These are phyloP conservation scores for Alloteropsis angusta DNA, from an alignment of 202 grass and related monocot genomes.

Conservation along the genomic window DNA sequence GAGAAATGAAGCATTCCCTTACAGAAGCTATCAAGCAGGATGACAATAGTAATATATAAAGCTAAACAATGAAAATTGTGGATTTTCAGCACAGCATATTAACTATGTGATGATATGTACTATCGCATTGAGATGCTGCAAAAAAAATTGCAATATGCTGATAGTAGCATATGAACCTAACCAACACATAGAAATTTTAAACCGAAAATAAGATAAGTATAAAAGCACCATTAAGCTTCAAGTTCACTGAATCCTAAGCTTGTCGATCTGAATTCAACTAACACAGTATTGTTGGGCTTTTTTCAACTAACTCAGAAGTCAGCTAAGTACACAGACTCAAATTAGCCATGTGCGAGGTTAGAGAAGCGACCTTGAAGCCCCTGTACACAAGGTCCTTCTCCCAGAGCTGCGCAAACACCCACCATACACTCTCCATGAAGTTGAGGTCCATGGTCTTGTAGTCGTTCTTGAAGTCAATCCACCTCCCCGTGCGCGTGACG, in stretches of 20 bases:
- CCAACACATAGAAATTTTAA: not conserved
- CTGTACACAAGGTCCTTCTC: slow-evolving; percentile 80
- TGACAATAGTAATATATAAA: not conserved
- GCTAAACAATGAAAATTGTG: not conserved
- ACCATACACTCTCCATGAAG: slow-evolving; percentile 96
- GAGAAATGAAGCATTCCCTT: not conserved
- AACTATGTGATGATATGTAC: not conserved
- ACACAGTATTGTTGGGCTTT: not conserved
- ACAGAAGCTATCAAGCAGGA: not conserved
- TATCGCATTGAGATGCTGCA: not conserved
- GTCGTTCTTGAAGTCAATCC: slow-evolving; percentile 94
- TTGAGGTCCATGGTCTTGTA: slow-evolving; percentile 93
- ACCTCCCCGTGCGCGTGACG: slow-evolving; percentile 68
- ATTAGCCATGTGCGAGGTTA: not conserved
- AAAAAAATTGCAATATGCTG: not conserved
- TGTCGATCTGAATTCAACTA: not conserved
- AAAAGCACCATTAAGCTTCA: not conserved
- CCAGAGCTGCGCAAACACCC: slow-evolving; percentile 82
- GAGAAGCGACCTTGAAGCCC: slow-evolving; percentile 71
- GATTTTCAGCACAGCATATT: not conserved
- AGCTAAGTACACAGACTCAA: not conserved
- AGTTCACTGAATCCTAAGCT: not conserved
- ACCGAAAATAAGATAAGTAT: not conserved
- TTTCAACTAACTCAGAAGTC: not conserved
- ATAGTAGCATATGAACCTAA: not conserved